Evolutionary conservation across 2,329 filamentous ascomycete genomes (phyloP), one percentile per base, ranked within the genome.

Genomic region (Aspergillus ochraceus): DNA sequence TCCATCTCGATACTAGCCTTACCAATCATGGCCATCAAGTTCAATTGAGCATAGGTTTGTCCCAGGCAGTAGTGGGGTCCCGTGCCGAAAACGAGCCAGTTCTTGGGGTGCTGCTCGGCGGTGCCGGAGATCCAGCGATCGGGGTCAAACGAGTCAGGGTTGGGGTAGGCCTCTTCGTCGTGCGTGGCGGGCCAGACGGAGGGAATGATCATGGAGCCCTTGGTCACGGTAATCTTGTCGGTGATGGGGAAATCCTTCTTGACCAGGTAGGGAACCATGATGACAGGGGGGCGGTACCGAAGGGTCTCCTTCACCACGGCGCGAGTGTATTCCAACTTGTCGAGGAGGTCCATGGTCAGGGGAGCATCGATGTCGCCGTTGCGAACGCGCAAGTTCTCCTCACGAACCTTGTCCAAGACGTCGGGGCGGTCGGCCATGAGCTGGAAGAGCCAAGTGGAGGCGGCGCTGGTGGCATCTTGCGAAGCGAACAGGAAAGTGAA

Each of bases 401-500:
- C 92, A 50, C 94, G 91, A 58, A 99, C 86, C 69, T 91, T 91
- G 72, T 94, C 90, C 57, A 98, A 84, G 56, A 96, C 84, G 61
- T 98, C 94, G n/a, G 94, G 94, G 65, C 92, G 89, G 79, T 98
- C 92, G 51, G 95, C 93, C 81, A 92, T 88, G 71, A 92, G 86
- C 81, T 99, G 95, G 84, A 97, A 97, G 65, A 98, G 80, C 92
- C 95, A 98, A 55, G 93, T 97, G 70, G 86, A 88, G 62, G 95
- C 94, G 71, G 91, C 96, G 79, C 90, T 95, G 63, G 95, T 97
- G 66, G 95, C 95, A 76, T 99, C 95, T 79, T 98, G 95, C 3
- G 93, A 97, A 62, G 95, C 94, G 78, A 98, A 98, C 62, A 98
- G 84, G 83, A 98, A 97, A 53, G 94, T 96, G 80, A 97, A 97